Evolutionary conservation across 176 grass and related monocot genomes (phyloP).

Genomic region (Themeda triandra): DNA sequence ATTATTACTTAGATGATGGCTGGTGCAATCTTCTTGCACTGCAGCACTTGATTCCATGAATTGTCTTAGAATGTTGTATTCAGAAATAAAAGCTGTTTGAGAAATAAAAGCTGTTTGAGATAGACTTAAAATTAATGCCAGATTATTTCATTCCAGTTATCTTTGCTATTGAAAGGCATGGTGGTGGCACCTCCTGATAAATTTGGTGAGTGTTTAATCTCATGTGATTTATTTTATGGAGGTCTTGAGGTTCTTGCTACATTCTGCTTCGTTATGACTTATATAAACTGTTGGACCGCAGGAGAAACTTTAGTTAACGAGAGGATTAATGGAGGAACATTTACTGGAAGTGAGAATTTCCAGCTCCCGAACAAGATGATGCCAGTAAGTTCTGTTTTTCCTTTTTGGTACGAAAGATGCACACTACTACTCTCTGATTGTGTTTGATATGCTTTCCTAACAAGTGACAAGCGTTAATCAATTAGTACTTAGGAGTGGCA

Average conservation of each 20-base stretch:
- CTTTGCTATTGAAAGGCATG: slow-evolving; percentile 95
- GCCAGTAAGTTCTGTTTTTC: slow-evolving; percentile 58
- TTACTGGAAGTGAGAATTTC: slow-evolving; percentile 81
- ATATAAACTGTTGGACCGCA: slow-evolving; percentile 39
- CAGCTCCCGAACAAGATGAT: slow-evolving; percentile 92
- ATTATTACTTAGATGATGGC: not conserved
- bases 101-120: slow-evolving; percentile 9
- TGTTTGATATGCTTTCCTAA: no score
- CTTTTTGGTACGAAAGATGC: not conserved
- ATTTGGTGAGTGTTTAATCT: slow-evolving; percentile 67
- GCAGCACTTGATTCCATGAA: not conserved
- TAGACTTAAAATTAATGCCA: not conserved
- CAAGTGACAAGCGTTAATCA: no score
- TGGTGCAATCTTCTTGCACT: not conserved
- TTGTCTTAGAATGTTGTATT: not conserved
- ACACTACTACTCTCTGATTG: not conserved
- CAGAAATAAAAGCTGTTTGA: slow-evolving; percentile 21
- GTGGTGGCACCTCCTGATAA: slow-evolving; percentile 96
- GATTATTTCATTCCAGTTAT: slow-evolving; percentile 60
- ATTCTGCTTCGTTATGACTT: slow-evolving; percentile 16
- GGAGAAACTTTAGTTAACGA: slow-evolving; percentile 84
- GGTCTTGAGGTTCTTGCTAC: slow-evolving; percentile 11
- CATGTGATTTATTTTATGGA: slow-evolving; percentile 20
- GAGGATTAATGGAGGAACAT: slow-evolving; percentile 78
- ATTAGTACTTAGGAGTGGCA: not conserved